Base-by-base conservation (phyloP, 2,329 filamentous ascomycete species). In the Beauveria pseudobassiana region DNA sequence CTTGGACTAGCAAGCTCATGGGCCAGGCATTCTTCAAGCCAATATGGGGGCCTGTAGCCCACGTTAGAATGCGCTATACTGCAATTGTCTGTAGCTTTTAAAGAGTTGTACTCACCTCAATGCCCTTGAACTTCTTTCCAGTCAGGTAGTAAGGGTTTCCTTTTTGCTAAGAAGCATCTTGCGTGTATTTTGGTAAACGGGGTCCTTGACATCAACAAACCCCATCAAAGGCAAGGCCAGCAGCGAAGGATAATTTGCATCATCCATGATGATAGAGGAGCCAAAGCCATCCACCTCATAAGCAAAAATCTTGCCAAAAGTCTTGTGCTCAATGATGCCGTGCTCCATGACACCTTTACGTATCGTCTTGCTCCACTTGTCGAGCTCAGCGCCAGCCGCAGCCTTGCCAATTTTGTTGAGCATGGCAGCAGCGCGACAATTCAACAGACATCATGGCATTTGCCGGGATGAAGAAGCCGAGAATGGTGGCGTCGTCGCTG, bases 381-480 rank as follows among this genome's bases (percentile, higher is more conserved):
- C 84, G 51, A 91, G 80, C 1, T 78, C 74, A 43, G 83, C 76
- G 1, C 83, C 78, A 7, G 85, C 69, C 2, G 76, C 73, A 3
- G 79, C 72, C 53, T 88, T 83, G 1, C 82, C 83, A 1, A 80
- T 84, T 6, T 79, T 78, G 58, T 78, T 76, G n/a, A 98, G 82
- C 22, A 96, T 80, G 6, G 80, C 78, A 0, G 91, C 86, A 0
- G 90, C 87, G 48, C 90, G 87, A 65, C 87, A 99, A 80, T 74
- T 99, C 92, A 0, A 93, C 90, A 2, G 91, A 87, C 82, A 99
- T 96, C 87, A 96, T 93, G 26, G 95, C 95, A 71, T 99, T 99
- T 43, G 91, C 88, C 0, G 95, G 95, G 67, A 99, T 96, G 72
- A 96, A 91, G 78, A 91, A 99, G 50, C 93, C 93, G 3, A 99